Percentiles rank a stretch among this genome's conserved stretches.
Evolutionary conservation across 495 filamentous ascomycete species (phyloP).

Genomic region (Cercophora newfieldiana): DNA sequence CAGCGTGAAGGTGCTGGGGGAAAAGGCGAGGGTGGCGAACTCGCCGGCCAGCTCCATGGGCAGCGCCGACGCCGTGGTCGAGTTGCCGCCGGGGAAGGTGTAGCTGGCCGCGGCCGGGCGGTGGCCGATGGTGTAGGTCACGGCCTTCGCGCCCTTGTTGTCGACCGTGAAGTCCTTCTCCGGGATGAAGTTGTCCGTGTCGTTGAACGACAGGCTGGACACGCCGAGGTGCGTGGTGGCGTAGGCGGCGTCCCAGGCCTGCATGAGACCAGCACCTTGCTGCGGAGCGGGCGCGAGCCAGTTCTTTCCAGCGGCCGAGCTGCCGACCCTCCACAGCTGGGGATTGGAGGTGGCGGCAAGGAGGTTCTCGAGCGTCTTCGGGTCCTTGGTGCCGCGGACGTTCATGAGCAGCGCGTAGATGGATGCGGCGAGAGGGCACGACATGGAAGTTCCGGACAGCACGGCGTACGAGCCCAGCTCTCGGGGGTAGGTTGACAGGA

Average conservation of each 20-base stretch:
- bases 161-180: conserved; percentile 51
- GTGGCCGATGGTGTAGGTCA: conserved; percentile 50
- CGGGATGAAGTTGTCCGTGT: conserved; percentile 52
- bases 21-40: conserved; percentile 39
- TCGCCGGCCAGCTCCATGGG: conserved; percentile 40
- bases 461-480: conserved; percentile 54
- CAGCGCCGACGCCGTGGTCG: conserved; percentile 38
- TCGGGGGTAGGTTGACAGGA: conserved; percentile 57
- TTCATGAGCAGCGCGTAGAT: conserved; percentile 55
- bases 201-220: conserved; percentile 59
- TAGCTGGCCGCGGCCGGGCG: conserved; percentile 47
- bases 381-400: conserved; percentile 50
- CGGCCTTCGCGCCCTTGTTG: conserved; percentile 48
- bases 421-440: conserved; percentile 56
- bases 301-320: conserved; percentile 24
- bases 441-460: conserved; percentile 61
- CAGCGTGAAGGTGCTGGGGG: conserved; percentile 35
- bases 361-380: conserved; percentile 47
- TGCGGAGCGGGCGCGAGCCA: conserved; percentile 56
- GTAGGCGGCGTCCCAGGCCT: conserved; percentile 58
- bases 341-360: conserved; percentile 39
- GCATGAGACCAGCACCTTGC: conserved; percentile 57
- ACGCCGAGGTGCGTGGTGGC: conserved; percentile 52
- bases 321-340: conserved; percentile 50
- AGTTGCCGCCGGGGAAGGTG: conserved; percentile 35